phyloP scores from a whole-genome alignment of 108 stramenopile genomes.

The Nannochloropsis gaditana region DNA sequence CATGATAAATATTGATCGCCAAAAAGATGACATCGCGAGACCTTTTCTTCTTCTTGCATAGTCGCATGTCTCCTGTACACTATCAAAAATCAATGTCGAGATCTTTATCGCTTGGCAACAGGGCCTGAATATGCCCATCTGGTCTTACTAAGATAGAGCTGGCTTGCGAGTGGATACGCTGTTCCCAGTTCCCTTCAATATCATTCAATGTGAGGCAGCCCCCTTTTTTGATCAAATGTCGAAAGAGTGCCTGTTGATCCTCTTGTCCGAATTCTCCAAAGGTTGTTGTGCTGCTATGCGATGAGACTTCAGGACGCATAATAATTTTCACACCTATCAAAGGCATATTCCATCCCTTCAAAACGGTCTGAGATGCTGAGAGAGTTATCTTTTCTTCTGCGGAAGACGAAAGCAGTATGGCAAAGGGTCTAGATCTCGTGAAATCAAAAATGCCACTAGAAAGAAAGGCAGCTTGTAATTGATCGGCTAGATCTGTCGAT shows the following conservation, averaged over 20 bases:
- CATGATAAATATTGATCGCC: no score
- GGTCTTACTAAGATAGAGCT: background rate
- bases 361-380: background rate
- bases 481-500: constrained; percentile 10
- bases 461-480: background rate
- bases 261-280: background rate
- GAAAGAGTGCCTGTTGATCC: background rate
- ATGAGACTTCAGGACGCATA: background rate
- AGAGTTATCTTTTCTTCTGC: background rate
- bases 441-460: no score
- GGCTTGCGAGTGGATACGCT: background rate
- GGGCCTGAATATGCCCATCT: constrained; percentile 8
- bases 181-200: background rate
- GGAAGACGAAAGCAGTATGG: background rate
- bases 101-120: background rate
- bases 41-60: no score
- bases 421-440: background rate
- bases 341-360: background rate
- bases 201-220: background rate
- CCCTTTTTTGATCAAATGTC: background rate
- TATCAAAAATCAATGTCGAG: background rate
- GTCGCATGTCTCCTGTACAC: background rate
- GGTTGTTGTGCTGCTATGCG: background rate
- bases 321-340: background rate
- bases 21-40: no score